These are phyloP conservation scores for Plasmodium reichenowi DNA, from an alignment of 169 alveolate genomes.

Conservation along the genomic window DNA sequence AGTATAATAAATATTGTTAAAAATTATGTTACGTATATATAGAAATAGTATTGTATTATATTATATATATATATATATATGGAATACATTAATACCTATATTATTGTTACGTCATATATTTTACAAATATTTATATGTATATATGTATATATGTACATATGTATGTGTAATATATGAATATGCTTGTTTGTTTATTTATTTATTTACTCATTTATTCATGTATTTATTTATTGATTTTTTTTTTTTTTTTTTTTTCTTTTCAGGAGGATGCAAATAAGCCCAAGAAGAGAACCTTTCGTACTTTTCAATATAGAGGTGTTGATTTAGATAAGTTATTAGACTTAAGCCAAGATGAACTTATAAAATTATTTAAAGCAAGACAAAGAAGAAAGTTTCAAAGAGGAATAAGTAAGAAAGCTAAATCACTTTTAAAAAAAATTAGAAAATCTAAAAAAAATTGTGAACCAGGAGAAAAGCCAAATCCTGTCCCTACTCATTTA, in stretches of 20 bases:
- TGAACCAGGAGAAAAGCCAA: constrained; percentile 95
- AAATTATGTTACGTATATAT: too few relatives aligned
- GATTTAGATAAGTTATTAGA: constrained; percentile 95
- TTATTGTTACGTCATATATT: too few relatives aligned
- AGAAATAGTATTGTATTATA: too few relatives aligned
- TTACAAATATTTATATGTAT: not conserved
- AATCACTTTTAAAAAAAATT: constrained; percentile 95
- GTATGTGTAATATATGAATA: not conserved
- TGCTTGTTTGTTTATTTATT: not conserved
- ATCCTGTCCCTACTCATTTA: constrained; percentile 96
- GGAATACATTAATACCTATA: not conserved
- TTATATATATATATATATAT: too few relatives aligned
- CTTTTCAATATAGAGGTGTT: constrained; percentile 97
- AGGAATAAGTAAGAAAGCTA: constrained; percentile 91
- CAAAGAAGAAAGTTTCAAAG: constrained; percentile 96
- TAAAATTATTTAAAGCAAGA: constrained; percentile 95
- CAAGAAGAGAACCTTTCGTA: constrained; percentile 97
- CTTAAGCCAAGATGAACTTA: constrained; percentile 93
- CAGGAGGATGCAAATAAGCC: constrained; percentile 86
- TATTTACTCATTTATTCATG: not conserved
- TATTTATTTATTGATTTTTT: not conserved
- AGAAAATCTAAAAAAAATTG: constrained; percentile 94
- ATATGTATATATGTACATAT: not conserved
- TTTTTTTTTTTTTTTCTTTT: not conserved
- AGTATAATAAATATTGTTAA: not conserved